Percentiles rank a stretch among this genome's conserved stretches.
These are phyloP conservation scores for Melaleuca quinquenervia DNA, from an alignment of 345 rosid genomes.

Conservation along the genomic window DNA sequence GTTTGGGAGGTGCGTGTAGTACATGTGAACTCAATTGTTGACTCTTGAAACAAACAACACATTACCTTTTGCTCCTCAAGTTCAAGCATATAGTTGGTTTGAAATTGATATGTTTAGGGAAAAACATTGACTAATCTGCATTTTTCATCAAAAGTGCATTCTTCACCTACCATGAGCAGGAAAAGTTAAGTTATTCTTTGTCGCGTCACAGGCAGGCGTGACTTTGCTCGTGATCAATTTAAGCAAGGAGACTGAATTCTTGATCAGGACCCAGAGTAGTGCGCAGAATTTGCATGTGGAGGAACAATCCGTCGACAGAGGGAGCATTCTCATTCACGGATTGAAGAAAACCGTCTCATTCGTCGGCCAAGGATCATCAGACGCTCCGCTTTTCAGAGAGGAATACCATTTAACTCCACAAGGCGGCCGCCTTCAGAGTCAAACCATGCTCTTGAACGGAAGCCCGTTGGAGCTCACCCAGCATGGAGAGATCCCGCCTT, in stretches of 20 bases:
- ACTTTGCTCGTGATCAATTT: conserved; percentile 77
- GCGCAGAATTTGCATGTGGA: conserved; percentile 15
- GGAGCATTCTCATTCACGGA: conserved; percentile 25
- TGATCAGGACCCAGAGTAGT: conserved; percentile 32
- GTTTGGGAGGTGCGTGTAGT: neutral
- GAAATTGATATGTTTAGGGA: neutral
- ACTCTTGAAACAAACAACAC: neutral
- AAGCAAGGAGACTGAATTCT: conserved; percentile 52
- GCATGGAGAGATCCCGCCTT: conserved; percentile 42
- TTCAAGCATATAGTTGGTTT: neutral
- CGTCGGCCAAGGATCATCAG: conserved; percentile 42
- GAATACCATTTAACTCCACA: conserved; percentile 86
- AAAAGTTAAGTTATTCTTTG: neutral
- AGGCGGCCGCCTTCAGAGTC: conserved; percentile 51
- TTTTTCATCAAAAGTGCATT: neutral
- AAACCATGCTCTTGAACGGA: conserved; percentile 69
- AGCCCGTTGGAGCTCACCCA: conserved; percentile 39
- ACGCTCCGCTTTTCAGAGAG: conserved; percentile 39
- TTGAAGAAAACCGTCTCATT: conserved; percentile 54
- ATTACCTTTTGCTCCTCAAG: neutral
- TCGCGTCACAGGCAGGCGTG: conserved; percentile 51
- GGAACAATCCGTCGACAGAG: conserved; percentile 2
- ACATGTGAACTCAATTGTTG: neutral
- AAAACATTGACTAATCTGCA: neutral
- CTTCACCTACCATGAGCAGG: neutral